Evolutionary conservation across 371 early-diverging fungal species (phyloP), one percentile per base, ranked within the genome.

Genomic region (Mucor piriformis): DNA sequence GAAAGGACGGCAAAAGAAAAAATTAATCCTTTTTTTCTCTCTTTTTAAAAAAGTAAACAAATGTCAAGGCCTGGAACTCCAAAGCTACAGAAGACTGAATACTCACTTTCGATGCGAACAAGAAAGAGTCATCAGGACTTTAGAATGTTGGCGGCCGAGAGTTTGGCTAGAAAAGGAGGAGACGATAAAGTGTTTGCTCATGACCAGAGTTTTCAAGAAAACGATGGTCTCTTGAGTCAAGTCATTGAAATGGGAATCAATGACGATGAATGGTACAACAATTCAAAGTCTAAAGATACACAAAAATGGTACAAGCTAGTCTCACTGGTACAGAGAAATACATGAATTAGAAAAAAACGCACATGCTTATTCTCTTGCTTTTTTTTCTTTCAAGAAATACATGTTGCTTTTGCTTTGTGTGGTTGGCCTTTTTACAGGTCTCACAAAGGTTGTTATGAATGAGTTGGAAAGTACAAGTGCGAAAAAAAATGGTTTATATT

Each of bases 401-500:
- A 13, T 12, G 8, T 8, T n/a, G 20, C 4, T 16, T 42, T 1
- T 6, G 8, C 42, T 42, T 20, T 42, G n/a, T 42, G 42, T 16
- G 18, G 6, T 42, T 18, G 42, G 42, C 3, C 18, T n/a, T 18
- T 42, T 42, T 18, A 18, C 5, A 4, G 20, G n/a, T 4, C 8
- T 18, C 3, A 42, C 42, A 18, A 16, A 18, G 10, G 20, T 20
- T 3, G 20, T 18, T n/a, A 18, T 42, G 8, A 20, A 18, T 42
- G 46, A 46, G 13, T 29, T 54, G 8, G 44, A 54, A 13, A 32
- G 43, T 2, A 6, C 20, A 1, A n/a, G 16, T 5, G 11, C 24
- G 33, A 54, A 49, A 5, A 61, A 21, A 23, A 15, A 35, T 4
- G 15, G 16, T 2, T 24, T 78, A 24, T 72, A 66, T 25, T 78